Evolutionary conservation across 2,329 filamentous ascomycete genomes (phyloP).

Genomic region (Verticillium zaregamsianum): DNA sequence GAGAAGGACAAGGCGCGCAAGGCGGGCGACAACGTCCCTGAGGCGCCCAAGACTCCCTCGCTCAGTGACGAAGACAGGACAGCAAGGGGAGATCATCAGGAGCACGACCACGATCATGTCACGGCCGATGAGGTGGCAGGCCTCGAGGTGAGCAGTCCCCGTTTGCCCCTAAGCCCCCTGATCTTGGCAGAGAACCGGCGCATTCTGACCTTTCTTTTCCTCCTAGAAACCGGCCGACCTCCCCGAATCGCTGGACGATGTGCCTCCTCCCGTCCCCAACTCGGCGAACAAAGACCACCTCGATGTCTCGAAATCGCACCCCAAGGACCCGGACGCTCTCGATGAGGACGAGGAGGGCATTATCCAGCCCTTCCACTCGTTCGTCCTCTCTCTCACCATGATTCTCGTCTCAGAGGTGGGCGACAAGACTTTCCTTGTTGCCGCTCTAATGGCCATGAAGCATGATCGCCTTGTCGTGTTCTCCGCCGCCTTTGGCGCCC

Average conservation of each 20-base stretch:
- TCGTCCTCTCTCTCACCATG: conserved; percentile 90
- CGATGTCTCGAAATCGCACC: conserved; percentile 30
- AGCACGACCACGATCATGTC: conserved; percentile 37
- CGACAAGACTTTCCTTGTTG: conserved; percentile 97
- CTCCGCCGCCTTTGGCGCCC: conserved; percentile 84
- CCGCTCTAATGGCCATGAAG: conserved; percentile 98
- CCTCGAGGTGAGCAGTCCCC: conserved; percentile 50
- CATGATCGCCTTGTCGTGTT: conserved; percentile 92
- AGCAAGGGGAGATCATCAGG: conserved; percentile 26
- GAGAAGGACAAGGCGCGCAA: conserved; percentile 78
- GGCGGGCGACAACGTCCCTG: conserved; percentile 62
- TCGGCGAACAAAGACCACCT: conserved; percentile 62
- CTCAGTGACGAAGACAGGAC: conserved; percentile 76
- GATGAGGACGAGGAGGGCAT: conserved; percentile 50
- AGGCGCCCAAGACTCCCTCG: conserved; percentile 73
- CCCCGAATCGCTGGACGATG: conserved; percentile 72
- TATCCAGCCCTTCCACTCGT: conserved; percentile 81
- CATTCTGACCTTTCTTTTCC: conserved; percentile 10
- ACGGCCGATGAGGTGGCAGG: conserved; percentile 37
- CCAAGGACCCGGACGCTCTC: conserved; percentile 26
- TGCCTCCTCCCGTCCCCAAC: conserved; percentile 64
- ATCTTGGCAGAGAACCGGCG: conserved; percentile 8
- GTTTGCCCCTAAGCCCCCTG: not conserved
- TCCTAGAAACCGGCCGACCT: conserved; percentile 74
- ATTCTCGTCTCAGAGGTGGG: conserved; percentile 95